These are phyloP conservation scores for Avena sativa DNA, from an alignment of 176 grass and related monocot genomes.

Conservation along the genomic window DNA sequence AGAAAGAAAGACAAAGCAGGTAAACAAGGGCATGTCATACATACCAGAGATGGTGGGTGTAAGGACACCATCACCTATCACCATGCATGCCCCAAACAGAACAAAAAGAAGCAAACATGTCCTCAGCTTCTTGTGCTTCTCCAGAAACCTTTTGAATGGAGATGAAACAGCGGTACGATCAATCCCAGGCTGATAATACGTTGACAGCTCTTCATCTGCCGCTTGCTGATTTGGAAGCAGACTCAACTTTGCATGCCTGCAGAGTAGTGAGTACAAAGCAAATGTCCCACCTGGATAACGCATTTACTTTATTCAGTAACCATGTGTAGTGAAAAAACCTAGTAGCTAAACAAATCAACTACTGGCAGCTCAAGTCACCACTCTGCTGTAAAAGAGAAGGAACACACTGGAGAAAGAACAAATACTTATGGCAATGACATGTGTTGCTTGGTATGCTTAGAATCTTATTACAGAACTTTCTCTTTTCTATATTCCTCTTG, in stretches of 20 bases:
- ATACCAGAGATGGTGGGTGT: constrained; percentile 72
- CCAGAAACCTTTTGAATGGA: constrained; percentile 73
- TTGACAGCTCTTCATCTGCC: constrained; percentile 72
- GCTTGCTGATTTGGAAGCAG: constrained; percentile 80
- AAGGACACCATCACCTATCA: constrained; percentile 75
- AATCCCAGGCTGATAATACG: constrained; percentile 61
- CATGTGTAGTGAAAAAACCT: not conserved
- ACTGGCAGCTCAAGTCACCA: not conserved
- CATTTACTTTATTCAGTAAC: constrained; percentile 31
- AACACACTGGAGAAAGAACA: not conserved
- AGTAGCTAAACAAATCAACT: not conserved
- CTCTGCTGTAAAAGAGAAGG: not conserved
- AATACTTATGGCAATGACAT: not conserved
- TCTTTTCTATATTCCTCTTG: not conserved
- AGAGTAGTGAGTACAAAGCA: constrained; percentile 80
- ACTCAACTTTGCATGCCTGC: constrained; percentile 73
- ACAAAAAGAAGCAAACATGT: constrained; percentile 73
- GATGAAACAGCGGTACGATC: constrained; percentile 41
- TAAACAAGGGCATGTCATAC: constrained; percentile 2
- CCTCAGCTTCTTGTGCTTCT: constrained; percentile 70
- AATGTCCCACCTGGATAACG: constrained; percentile 57
- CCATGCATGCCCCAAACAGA: constrained; percentile 71
- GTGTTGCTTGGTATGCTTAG: not conserved
- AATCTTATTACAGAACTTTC: not conserved
- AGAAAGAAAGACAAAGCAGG: not conserved